Evolutionary conservation across 78 protist genomes (phyloP).

Genomic region (Dictyostelium brefeldianum): DNA sequence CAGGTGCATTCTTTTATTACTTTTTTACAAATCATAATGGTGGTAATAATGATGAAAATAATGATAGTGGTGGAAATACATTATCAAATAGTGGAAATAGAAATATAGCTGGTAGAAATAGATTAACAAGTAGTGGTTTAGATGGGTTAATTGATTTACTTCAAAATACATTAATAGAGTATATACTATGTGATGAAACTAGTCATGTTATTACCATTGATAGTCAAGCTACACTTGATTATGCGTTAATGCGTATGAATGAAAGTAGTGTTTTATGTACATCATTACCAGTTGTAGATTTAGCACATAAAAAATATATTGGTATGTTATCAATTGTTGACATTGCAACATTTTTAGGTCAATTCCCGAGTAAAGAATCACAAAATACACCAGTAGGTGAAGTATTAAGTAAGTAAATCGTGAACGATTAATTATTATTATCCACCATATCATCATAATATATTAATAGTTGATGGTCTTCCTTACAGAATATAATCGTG

Average conservation of each 20-base stretch:
- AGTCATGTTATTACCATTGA: conserved; percentile 55
- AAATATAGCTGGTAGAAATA: not conserved
- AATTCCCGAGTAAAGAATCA: conserved; percentile 23
- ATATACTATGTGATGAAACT: conserved; percentile 41
- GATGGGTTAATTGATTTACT: conserved; percentile 29
- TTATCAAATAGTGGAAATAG: not conserved
- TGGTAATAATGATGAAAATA: not conserved
- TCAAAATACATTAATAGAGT: conserved; percentile 50
- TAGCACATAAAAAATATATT: conserved; percentile 41
- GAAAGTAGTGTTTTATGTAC: conserved; percentile 19
- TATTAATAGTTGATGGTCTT: too few relatives aligned
- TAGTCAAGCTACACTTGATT: conserved; percentile 52
- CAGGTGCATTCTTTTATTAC: conserved; percentile 40
- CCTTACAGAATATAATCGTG: conserved; percentile 74
- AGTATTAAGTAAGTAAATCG: conserved; percentile 37
- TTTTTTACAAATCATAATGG: not conserved
- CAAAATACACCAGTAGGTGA: conserved; percentile 71
- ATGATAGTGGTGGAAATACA: not conserved
- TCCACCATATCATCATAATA: not conserved
- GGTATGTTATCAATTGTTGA: conserved; percentile 62
- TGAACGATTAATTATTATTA: not conserved
- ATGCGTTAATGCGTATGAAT: conserved; percentile 74
- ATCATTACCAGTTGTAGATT: conserved; percentile 50
- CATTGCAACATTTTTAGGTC: conserved; percentile 35
- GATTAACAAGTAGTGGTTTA: not conserved